Evolutionary conservation across 371 early-diverging fungal species (phyloP), one percentile per base, ranked within the genome.

Genomic region (Mucor indicus): DNA sequence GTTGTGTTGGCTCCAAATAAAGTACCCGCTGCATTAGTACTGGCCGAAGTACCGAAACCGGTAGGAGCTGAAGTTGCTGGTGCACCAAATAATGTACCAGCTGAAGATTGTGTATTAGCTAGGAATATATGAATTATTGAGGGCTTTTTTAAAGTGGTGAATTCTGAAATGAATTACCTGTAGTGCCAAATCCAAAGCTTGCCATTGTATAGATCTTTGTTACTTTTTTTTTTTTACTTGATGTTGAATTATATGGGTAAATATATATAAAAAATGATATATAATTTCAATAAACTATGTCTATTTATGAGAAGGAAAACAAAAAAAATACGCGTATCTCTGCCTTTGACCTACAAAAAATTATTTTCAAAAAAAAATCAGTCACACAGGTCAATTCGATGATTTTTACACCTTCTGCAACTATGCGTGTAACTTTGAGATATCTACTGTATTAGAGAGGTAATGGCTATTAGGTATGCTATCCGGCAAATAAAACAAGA

Each of bases 21-120:
- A 25, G 50, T 50, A 1, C 60, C 60, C 27, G 60, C 47, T 41
- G 60, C 44, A 36, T 30, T 48, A 21, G 42, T 45, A 21, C 19
- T 36, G 19, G 38, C 44, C 16, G 42, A 20, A 33, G 30, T 10
- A 19, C 42, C 37, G 22, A 49, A 22, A 9, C 4, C n/a, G 4
- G 35, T 15, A 9, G 30, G 30, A 8, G 6, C 29, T 7, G 43
- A 22, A 12, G 40, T 27, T 15, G 47, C 21, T 8, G 63, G 15
- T 1, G 53, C 57, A 17, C 66, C 66, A 49, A 65, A 65, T 32
- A 65, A 52, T 31, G 66, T 65, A 24, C 66, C 66, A 22, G 66
- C 66, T 29, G 58, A 41, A 19, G 61, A 53, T 37, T 50, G 53
- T 44, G 66, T 68, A 17, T 47, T 50, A n/a, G 61, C 15, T n/a